Evolutionary conservation across 2,329 filamentous ascomycete genomes (phyloP).

Genomic region (Penicillium digitatum): DNA sequence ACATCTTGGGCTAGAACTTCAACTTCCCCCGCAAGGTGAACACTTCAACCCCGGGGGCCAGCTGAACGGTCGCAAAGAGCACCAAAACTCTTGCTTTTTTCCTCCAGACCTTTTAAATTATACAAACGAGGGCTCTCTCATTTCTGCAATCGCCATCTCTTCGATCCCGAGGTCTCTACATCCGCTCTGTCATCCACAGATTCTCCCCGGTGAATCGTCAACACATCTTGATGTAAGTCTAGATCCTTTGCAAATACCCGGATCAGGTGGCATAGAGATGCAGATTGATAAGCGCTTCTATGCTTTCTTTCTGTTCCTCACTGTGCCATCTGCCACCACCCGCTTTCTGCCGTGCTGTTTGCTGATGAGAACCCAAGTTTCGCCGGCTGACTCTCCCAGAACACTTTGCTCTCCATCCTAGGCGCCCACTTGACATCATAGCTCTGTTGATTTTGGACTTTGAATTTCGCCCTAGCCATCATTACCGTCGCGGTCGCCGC

Average conservation of each 20-base stretch:
- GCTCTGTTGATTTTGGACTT: background rate
- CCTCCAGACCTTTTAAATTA: background rate
- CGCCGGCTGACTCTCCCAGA: background rate
- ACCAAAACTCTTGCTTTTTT: background rate
- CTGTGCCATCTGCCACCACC: background rate
- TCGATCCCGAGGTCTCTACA: background rate
- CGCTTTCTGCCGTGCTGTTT: background rate
- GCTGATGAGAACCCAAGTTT: background rate
- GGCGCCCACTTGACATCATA: background rate
- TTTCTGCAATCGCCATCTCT: background rate
- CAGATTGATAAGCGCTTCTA: background rate
- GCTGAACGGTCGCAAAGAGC: background rate
- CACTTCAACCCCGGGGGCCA: background rate
- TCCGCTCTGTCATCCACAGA: background rate
- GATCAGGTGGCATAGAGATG: background rate
- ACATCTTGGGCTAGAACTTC: constrained; percentile 7
- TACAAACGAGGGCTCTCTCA: background rate
- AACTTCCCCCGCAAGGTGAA: constrained; percentile 4
- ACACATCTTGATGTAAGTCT: background rate
- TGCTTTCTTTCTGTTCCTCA: background rate
- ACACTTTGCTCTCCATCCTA: background rate
- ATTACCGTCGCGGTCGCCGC: background rate
- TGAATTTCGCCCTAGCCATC: background rate
- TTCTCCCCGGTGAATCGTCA: background rate
- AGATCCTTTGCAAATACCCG: background rate